Base-by-base conservation (phyloP, 2,329 filamentous ascomycete genomes). In the Epichloe gansuensis region DNA sequence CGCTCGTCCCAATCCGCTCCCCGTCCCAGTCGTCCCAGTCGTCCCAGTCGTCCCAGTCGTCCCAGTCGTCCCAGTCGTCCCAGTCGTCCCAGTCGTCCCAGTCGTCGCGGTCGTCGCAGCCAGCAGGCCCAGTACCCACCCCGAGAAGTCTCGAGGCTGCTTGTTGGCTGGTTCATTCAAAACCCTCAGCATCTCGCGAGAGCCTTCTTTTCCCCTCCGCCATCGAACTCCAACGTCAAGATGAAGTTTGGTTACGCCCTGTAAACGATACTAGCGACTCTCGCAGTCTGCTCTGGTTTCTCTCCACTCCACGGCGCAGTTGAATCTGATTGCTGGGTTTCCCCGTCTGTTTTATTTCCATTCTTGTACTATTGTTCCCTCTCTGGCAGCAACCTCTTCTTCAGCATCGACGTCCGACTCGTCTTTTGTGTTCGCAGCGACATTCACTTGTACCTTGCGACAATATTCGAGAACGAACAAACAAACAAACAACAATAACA, bases 201-300 rank as follows among this genome's bases (percentile, higher is more conserved):
- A 21, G 43, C 12, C 39, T 42, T 60, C 48, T 48, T 35, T 39
- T 63, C 61, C 57, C 67, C 69, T 68, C 68, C 61, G 67, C 67
- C 61, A 73, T 73, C 74, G 72, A 77, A 74, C 73, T 69, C 60
- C 64, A 72, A 65, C 62, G 67, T 69, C 71, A 72, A 71, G 66
- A 78, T 80, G 75, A 68, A 67, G 66, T 76, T 76, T 72, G 73
- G 72, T 67, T 73, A 62, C 64, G 69, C 68, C 69, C 69, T 77
- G 66, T 79, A 73, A 72, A 61, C 65, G 66, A 67, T 64, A 60
- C 69, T 71, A 72, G 72, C 75, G 74, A 75, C 75, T 76, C 69
- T 68, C 61, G 72, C 72, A 77, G 75, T 78, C 75, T 76, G 75
- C 75, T 77, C 63, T 62, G 66, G 67, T 63, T 54, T 62, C 63